A percentile compares a stretch with the other conserved stretches of the same genome.
Evolutionary conservation across 1,284 basidiomycete genomes (phyloP).

Genomic region (Pholiota adiposa): DNA sequence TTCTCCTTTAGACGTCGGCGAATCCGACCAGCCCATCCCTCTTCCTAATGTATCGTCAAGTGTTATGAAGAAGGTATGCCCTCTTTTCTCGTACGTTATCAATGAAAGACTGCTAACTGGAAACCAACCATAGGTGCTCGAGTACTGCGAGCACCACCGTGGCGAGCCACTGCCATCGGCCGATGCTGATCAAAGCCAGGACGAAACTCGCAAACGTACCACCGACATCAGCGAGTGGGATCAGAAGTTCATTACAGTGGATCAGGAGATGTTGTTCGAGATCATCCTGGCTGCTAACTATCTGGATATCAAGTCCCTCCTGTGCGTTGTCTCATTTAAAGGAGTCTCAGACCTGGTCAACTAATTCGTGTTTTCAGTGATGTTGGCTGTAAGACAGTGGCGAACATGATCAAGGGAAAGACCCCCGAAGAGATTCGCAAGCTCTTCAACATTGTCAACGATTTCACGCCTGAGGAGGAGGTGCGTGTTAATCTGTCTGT

Average conservation of each 20-base stretch:
- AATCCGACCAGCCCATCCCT: constrained; percentile 92
- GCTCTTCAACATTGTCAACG: constrained; percentile 97
- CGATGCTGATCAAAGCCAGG: constrained; percentile 80
- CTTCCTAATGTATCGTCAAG: constrained; percentile 96
- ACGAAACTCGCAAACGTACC: constrained; percentile 96
- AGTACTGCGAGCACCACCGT: constrained; percentile 99
- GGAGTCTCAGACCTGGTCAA: not conserved
- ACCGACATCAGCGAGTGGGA: constrained; percentile 99
- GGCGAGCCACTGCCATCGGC: constrained; percentile 92
- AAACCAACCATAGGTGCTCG: constrained; percentile 73
- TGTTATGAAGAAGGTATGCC: constrained; percentile 90
- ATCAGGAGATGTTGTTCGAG: constrained; percentile 98
- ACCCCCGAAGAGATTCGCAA: constrained; percentile 96
- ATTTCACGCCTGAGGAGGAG: constrained; percentile 99
- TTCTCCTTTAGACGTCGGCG: constrained; percentile 78
- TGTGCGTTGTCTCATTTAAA: constrained; percentile 67
- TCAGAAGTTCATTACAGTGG: constrained; percentile 95
- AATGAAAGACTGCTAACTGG: constrained; percentile 3
- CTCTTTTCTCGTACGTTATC: constrained; percentile 12
- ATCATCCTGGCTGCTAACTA: constrained; percentile 99
- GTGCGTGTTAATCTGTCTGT: constrained; percentile 42
- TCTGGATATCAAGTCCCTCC: constrained; percentile 98
- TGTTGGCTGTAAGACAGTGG: constrained; percentile 99
- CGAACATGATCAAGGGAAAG: constrained; percentile 99
- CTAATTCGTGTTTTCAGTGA: constrained; percentile 59